Evolutionary conservation across 495 filamentous ascomycete species (phyloP).

Genomic region (Penicillium cinerascens): DNA sequence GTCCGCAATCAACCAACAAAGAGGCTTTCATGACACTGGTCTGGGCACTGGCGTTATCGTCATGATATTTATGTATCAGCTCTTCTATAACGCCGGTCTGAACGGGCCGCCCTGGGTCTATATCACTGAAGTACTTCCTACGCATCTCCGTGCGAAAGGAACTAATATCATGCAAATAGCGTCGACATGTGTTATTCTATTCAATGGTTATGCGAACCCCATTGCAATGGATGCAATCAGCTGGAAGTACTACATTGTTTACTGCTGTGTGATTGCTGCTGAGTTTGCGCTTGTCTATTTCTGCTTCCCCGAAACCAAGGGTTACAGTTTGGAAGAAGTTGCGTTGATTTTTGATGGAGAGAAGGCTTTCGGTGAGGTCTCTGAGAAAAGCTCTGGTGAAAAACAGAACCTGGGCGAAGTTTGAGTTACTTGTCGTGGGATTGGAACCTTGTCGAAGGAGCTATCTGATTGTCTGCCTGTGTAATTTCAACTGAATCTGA

Average conservation of each 20-base stretch:
- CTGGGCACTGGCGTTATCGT: conserved; percentile 51
- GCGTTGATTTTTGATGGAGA: conserved; percentile 23
- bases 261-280: conserved; percentile 26
- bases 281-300: conserved; percentile 28
- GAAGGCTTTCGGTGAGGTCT: neutral
- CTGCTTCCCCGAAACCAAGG: conserved; percentile 30
- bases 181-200: conserved; percentile 6
- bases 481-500: no score
- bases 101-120: conserved; percentile 22
- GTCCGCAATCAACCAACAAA: conserved; percentile 48
- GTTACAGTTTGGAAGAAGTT: conserved; percentile 30
- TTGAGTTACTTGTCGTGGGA: no score
- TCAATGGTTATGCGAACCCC: conserved; percentile 29
- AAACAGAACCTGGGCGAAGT: no score
- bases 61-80: conserved; percentile 56
- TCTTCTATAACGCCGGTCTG: conserved; percentile 50
- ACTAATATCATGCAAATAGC: conserved; percentile 14
- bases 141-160: conserved; percentile 26
- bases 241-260: conserved; percentile 43
- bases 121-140: conserved; percentile 22
- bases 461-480: no score
- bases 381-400: no score
- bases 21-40: conserved; percentile 34
- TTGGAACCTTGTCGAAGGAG: no score
- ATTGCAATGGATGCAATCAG: conserved; percentile 29